Conservation (phyloP, 1,284 basidiomycete species). For the Agroathelia rolfsii region DNA sequence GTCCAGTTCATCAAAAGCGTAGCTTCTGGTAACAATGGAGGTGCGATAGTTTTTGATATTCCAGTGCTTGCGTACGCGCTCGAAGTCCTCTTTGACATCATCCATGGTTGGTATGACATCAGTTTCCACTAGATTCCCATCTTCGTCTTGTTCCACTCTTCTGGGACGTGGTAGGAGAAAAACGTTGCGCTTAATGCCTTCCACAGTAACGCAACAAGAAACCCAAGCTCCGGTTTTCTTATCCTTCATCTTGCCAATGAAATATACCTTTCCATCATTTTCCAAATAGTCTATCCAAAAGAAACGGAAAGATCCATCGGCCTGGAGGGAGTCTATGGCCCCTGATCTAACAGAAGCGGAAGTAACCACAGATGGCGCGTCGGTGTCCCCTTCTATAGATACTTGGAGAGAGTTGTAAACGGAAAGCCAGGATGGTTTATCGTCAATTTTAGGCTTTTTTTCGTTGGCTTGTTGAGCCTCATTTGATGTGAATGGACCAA, state of each 20-base stretch:
- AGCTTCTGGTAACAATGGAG: conserved; percentile 84
- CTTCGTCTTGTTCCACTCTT: conserved; percentile 51
- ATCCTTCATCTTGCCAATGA: conserved; percentile 85
- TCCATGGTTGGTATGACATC: conserved; percentile 60
- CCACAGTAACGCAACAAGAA: conserved; percentile 84
- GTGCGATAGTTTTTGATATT: conserved; percentile 73
- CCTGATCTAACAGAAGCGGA: conserved; percentile 33
- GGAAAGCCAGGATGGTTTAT: conserved; percentile 63
- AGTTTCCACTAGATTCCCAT: conserved; percentile 55
- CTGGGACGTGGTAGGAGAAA: conserved; percentile 80
- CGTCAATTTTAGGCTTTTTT: conserved; percentile 24
- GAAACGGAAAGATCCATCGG: conserved; percentile 79
- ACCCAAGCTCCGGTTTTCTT: conserved; percentile 59
- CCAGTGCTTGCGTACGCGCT: conserved; percentile 62
- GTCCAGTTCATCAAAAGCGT: conserved; percentile 85
- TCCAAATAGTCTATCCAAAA: conserved; percentile 94
- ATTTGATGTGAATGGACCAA: no score
- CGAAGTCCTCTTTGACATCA: conserved; percentile 84
- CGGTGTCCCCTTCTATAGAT: conserved; percentile 41
- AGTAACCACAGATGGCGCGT: conserved; percentile 34
- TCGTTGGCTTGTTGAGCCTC: no score
- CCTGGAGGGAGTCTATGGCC: conserved; percentile 53
- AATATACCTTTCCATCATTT: conserved; percentile 67
- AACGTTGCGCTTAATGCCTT: conserved; percentile 85
- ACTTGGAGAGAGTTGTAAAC: conserved; percentile 66